Conservation (phyloP, 441 rosid species). For the Pelargonium exstipulatum region DNA sequence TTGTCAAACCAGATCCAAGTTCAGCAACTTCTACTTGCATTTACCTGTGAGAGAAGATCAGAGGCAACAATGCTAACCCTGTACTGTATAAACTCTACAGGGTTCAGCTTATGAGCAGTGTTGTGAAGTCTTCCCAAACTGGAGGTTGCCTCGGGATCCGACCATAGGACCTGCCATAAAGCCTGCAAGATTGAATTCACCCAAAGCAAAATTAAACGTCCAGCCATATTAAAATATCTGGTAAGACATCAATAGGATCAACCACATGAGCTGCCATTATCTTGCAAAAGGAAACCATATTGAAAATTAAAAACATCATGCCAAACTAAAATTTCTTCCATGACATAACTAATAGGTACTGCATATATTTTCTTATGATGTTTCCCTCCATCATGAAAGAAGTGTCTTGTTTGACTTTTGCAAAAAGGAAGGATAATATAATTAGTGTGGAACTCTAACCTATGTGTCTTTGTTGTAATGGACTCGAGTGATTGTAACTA, state of each 20-base stretch:
- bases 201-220: neutral
- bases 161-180: conserved; percentile 92
- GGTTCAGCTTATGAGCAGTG: conserved; percentile 40
- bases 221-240: neutral
- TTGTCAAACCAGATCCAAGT: conserved; percentile 10
- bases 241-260: neutral
- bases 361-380: neutral
- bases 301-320: conserved; percentile 8
- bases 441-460: too few relatives aligned
- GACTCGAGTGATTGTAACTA: too few relatives aligned
- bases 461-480: too few relatives aligned
- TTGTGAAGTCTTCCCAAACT: conserved; percentile 42
- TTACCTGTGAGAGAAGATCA: conserved; percentile 92
- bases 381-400: neutral
- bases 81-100: conserved; percentile 53
- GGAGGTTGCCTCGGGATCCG: conserved; percentile 49
- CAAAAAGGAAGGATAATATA: too few relatives aligned
- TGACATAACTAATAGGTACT: conserved; percentile 14
- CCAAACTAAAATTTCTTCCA: conserved; percentile 3
- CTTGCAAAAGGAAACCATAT: neutral
- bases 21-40: conserved; percentile 18
- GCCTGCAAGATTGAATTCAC: conserved; percentile 41
- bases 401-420: too few relatives aligned
- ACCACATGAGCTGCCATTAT: conserved; percentile 1
- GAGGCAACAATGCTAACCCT: conserved; percentile 72